phyloP scores from a whole-genome alignment of 108 stramenopile species.

The Nitzschia putrida region DNA sequence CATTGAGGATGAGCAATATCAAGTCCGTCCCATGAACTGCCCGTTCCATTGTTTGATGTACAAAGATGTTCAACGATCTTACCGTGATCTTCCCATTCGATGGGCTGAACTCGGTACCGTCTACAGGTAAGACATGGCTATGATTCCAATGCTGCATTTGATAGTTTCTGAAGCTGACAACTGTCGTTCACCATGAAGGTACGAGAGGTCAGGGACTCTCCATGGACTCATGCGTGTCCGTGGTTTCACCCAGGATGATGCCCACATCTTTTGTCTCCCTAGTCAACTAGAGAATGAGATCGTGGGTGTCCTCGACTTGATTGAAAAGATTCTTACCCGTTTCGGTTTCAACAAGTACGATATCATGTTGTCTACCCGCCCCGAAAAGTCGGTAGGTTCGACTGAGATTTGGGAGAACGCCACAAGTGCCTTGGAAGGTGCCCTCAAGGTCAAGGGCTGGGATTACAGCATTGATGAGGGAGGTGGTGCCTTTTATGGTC shows the following conservation, averaged over 20 bases:
- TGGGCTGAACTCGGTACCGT: slow-evolving; percentile 98
- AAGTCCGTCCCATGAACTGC: slow-evolving; percentile 99
- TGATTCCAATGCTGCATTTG: neutral
- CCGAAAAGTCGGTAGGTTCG: slow-evolving; percentile 93
- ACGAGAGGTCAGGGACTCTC: slow-evolving; percentile 93
- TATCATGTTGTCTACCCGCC: slow-evolving; percentile 94
- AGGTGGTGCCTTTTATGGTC: slow-evolving; percentile 98
- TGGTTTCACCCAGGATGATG: slow-evolving; percentile 98
- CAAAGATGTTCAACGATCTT: slow-evolving; percentile 90
- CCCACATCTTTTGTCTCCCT: slow-evolving; percentile 97
- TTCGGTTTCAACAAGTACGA: slow-evolving; percentile 97
- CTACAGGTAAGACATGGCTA: slow-evolving; percentile 59
- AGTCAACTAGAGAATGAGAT: slow-evolving; percentile 96
- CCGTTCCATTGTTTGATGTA: slow-evolving; percentile 99
- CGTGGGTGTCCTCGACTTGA: slow-evolving; percentile 87
- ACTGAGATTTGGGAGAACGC: slow-evolving; percentile 95
- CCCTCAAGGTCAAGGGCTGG: slow-evolving; percentile 92
- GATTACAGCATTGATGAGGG: slow-evolving; percentile 93
- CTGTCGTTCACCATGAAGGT: slow-evolving; percentile 38
- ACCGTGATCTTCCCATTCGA: slow-evolving; percentile 93
- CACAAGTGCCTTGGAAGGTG: slow-evolving; percentile 81
- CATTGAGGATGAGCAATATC: slow-evolving; percentile 93
- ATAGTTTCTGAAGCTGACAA: neutral
- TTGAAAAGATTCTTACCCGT: slow-evolving; percentile 82
- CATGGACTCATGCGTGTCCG: slow-evolving; percentile 97